Evolutionary conservation across 768 basidiomycete species (phyloP).

Genomic region (Guyanaporus albipodus): DNA sequence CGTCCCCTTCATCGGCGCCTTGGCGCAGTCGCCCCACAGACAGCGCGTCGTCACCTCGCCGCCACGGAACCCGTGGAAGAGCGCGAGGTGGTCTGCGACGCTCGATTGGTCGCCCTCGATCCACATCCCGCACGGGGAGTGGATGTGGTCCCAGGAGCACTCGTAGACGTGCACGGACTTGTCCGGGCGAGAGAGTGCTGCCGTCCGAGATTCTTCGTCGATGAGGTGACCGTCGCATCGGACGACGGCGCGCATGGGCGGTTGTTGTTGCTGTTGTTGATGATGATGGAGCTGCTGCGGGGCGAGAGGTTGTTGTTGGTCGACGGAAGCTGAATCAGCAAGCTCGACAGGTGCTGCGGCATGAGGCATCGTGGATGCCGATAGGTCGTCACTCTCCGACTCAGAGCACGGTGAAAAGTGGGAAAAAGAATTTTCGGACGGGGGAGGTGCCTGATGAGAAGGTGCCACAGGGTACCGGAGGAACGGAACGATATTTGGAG

Average conservation of each 20-base stretch:
- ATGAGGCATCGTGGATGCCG: conserved; percentile 12
- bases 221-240: conserved; percentile 26
- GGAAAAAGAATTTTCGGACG: conserved; percentile 11
- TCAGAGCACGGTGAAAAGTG: conserved; percentile 21
- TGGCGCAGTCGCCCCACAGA: conserved; percentile 29
- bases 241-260: conserved; percentile 16
- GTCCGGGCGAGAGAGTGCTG: conserved; percentile 20
- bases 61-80: conserved; percentile 29
- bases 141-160: conserved; percentile 26
- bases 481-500: conserved; percentile 14
- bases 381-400: conserved; percentile 21
- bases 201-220: conserved; percentile 28
- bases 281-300: background rate
- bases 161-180: conserved; percentile 28
- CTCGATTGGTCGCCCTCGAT: conserved; percentile 33
- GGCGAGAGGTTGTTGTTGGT: no score
- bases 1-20: conserved; percentile 30
- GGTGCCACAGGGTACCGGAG: conserved; percentile 14
- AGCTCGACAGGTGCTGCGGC: conserved; percentile 21
- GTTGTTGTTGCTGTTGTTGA: background rate
- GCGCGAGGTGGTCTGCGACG: conserved; percentile 31
- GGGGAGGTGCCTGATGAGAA: background rate
- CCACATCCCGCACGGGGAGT: conserved; percentile 31
- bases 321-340: conserved; percentile 5
- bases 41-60: conserved; percentile 31